A percentile compares a stretch with the other conserved stretches of the same genome.
Conservation (phyloP, 495 filamentous ascomycete species). For the Xylaria flabelliformis region DNA sequence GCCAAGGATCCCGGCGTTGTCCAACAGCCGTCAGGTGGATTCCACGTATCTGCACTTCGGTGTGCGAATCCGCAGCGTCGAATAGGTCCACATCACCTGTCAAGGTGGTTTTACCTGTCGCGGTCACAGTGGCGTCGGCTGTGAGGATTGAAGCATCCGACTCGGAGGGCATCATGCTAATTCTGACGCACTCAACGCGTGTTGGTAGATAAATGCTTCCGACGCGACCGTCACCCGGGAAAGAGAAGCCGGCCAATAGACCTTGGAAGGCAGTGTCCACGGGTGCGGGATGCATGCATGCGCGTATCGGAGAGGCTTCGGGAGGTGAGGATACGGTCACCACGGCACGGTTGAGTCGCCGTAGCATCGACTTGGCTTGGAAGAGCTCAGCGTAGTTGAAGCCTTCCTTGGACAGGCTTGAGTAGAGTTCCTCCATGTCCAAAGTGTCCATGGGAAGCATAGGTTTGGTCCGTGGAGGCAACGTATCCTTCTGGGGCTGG, state of each 20-base stretch:
- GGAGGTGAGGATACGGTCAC: background rate
- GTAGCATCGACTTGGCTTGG: background rate
- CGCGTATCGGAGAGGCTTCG: background rate
- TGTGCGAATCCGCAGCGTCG: background rate
- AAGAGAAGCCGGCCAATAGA: background rate
- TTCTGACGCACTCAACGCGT: background rate
- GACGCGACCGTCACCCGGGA: background rate
- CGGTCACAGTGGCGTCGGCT: background rate
- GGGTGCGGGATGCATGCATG: background rate
- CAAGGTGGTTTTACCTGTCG: background rate
- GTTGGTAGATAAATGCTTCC: background rate
- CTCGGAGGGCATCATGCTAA: background rate
- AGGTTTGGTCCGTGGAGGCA: background rate
- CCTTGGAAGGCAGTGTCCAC: constrained; percentile 10
- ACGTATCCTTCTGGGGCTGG: background rate
- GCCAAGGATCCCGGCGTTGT: constrained; percentile 17
- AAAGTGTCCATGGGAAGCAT: background rate
- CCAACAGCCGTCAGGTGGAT: background rate
- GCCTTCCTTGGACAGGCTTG: background rate
- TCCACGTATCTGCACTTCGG: background rate
- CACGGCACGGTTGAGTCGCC: background rate
- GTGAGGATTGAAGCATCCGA: background rate
- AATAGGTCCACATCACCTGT: constrained; percentile 12
- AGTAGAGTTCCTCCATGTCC: background rate
- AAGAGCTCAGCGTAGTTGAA: constrained; percentile 6